These are phyloP conservation scores for Monascus ruber DNA, from an alignment of 2,329 filamentous ascomycete genomes.

Conservation along the genomic window DNA sequence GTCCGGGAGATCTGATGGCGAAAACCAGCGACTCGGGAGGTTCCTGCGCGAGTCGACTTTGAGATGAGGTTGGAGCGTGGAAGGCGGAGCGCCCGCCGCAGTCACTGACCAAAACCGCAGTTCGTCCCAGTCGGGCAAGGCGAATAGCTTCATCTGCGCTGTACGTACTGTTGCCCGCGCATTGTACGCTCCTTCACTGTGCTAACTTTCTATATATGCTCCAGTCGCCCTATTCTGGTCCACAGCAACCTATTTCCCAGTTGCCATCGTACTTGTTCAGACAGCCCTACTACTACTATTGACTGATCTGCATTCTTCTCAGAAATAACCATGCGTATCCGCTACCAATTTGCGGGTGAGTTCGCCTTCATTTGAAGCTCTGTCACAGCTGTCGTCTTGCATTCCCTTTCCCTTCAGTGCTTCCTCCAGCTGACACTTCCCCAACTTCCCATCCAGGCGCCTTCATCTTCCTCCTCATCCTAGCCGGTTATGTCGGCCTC, in stretches of 20 bases:
- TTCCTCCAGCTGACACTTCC: not conserved
- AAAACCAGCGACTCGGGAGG: slow-evolving; percentile 26
- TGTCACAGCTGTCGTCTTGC: too few relatives aligned
- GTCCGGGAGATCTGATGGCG: slow-evolving; percentile 26
- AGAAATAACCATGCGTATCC: slow-evolving; percentile 58
- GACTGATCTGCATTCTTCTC: not conserved
- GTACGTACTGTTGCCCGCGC: not conserved
- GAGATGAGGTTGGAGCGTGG: slow-evolving; percentile 25
- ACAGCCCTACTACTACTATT: too few relatives aligned
- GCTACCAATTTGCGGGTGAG: slow-evolving; percentile 78
- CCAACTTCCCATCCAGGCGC: slow-evolving; percentile 39
- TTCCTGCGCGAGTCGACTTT: slow-evolving; percentile 27
- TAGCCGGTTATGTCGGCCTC: slow-evolving; percentile 71
- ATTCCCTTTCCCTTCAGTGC: slow-evolving; percentile 1
- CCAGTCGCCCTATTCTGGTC: too few relatives aligned
- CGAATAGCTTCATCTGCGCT: not conserved
- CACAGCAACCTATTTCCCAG: too few relatives aligned
- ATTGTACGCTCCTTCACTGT: too few relatives aligned
- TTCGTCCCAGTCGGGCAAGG: slow-evolving; percentile 4
- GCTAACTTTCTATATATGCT: too few relatives aligned
- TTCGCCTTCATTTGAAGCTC: slow-evolving; percentile 7
- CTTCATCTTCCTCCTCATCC: slow-evolving; percentile 56
- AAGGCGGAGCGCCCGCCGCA: slow-evolving; percentile 20
- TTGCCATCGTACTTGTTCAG: too few relatives aligned
- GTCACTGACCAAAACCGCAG: slow-evolving; percentile 22